Evolutionary conservation across 2,329 filamentous ascomycete species (phyloP).

Genomic region (Thielaviopsis musarum): DNA sequence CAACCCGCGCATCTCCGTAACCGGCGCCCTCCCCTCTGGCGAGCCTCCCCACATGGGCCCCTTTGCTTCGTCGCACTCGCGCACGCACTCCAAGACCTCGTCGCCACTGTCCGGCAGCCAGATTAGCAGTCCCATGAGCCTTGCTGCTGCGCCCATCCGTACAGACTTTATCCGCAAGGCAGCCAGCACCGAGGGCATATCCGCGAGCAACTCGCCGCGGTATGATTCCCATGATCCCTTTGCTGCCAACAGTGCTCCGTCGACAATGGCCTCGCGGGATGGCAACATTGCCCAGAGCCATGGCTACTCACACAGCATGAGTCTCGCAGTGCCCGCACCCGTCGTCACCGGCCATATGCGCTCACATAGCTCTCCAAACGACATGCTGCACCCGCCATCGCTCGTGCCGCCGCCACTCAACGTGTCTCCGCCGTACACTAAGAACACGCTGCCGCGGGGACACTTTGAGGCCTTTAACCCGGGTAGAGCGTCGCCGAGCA

Average conservation of each 20-base stretch:
- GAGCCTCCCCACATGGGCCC: constrained; percentile 2
- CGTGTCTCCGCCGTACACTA: constrained; percentile 24
- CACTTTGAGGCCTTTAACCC: constrained; percentile 2
- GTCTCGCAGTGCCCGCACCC: not conserved
- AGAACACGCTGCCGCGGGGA: constrained; percentile 16
- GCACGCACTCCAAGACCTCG: constrained; percentile 16
- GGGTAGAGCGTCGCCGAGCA: not conserved
- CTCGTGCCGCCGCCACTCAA: constrained; percentile 13
- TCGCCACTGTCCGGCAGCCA: constrained; percentile 27
- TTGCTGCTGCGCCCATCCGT: constrained; percentile 25
- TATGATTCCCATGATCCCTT: constrained; percentile 5
- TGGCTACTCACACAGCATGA: not conserved
- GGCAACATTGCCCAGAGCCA: constrained; percentile 3
- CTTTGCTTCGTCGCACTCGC: constrained; percentile 1
- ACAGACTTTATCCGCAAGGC: constrained; percentile 36
- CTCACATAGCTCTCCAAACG: constrained; percentile 3
- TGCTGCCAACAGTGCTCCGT: not conserved
- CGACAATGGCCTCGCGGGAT: constrained; percentile 1
- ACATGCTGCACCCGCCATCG: constrained; percentile 6
- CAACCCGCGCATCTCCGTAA: constrained; percentile 14
- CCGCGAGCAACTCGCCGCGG: constrained; percentile 7
- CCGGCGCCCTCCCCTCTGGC: constrained; percentile 6
- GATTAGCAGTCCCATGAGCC: constrained; percentile 39
- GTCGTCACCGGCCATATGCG: not conserved
- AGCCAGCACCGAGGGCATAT: constrained; percentile 6